Evolutionary conservation across 768 basidiomycete genomes (phyloP).

Genomic region (Tulasnella sp.): DNA sequence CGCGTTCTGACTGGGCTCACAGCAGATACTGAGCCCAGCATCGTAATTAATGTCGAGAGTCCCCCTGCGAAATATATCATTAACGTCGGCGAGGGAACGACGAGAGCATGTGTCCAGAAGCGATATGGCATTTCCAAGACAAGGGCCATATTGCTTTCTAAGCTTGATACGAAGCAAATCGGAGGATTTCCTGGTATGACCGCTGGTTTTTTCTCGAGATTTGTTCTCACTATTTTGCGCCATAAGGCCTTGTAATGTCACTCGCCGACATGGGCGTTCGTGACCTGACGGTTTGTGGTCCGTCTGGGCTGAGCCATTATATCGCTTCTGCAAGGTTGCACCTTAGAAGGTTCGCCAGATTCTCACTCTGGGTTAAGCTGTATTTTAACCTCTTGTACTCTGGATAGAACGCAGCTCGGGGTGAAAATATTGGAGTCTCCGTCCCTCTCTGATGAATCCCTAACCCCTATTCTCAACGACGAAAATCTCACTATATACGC

Average conservation of each 20-base stretch:
- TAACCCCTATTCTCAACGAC: constrained; percentile 44
- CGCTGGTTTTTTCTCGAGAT: too few relatives aligned
- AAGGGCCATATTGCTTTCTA: constrained; percentile 59
- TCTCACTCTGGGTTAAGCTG: neutral
- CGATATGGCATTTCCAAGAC: constrained; percentile 52
- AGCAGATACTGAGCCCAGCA: constrained; percentile 67
- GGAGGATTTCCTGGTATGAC: constrained; percentile 67
- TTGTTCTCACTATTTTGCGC: constrained; percentile 25
- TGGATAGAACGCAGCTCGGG: constrained; percentile 25
- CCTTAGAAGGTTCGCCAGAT: constrained; percentile 41
- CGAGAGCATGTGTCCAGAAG: constrained; percentile 59
- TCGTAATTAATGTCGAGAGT: constrained; percentile 59
- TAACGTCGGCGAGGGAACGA: constrained; percentile 74
- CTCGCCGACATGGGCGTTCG: constrained; percentile 57
- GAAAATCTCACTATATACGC: constrained; percentile 52
- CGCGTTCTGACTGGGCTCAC: constrained; percentile 18
- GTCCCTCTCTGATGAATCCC: constrained; percentile 19
- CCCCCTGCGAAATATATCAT: constrained; percentile 65
- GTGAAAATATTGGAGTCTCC: constrained; percentile 39
- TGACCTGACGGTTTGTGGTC: constrained; percentile 53
- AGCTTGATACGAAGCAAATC: constrained; percentile 45
- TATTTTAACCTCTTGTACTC: constrained; percentile 10
- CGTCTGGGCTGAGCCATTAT: constrained; percentile 55
- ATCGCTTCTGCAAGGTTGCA: constrained; percentile 60
- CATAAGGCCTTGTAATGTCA: constrained; percentile 61